Base-by-base conservation (phyloP, 116 monocot genomes). In the Posidonia oceanica region DNA sequence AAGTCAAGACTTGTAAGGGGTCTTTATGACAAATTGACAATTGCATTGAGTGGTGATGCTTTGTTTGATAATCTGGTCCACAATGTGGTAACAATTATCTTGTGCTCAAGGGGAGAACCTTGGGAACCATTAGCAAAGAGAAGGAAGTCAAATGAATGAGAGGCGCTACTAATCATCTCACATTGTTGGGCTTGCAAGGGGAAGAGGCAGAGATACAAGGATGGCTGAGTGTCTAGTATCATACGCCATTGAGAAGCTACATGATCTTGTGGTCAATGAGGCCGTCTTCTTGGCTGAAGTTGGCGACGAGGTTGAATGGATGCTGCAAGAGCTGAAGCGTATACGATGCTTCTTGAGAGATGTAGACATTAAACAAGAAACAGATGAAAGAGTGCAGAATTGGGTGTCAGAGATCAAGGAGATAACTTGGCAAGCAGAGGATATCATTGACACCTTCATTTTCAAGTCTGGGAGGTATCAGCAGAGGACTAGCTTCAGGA, bases 401-500 rank as follows among this genome's bases (percentile, higher is more conserved):
- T 68, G 68, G 76, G 48, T 76, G 41, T 21, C 55, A 37, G 64
- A 71, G 6, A 36, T 71, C 52, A 36, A 64, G 29, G 71, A 66
- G 15, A 17, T 63, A 39, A 51, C 63, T 3, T 65, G 51, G 38
- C 52, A 71, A 39, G 42, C 65, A 38, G 76, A 71, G 65, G 76
- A 76, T 62, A 18, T 71, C 55, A 14, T 76, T 36, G 76, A 76
- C 52, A 39, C 63, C 23, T 71, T 71, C 42, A 53, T 63, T 40
- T 44, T 69, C 42, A 18, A 71, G 2, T 16, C 21, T 37, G 40
- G 59, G 40, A 3, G 22, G 41, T 10, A 14, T 3, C 59, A 42
- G 14, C 20, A 22, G 14, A 15, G 23, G 51, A 36, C 29, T 22
- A 13, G n/a, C 57, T 55, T 37, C 17, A 38, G 10, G 10, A 22